Evolutionary conservation across 2,329 filamentous ascomycete species (phyloP).

Genomic region (Myriangium duriaei): DNA sequence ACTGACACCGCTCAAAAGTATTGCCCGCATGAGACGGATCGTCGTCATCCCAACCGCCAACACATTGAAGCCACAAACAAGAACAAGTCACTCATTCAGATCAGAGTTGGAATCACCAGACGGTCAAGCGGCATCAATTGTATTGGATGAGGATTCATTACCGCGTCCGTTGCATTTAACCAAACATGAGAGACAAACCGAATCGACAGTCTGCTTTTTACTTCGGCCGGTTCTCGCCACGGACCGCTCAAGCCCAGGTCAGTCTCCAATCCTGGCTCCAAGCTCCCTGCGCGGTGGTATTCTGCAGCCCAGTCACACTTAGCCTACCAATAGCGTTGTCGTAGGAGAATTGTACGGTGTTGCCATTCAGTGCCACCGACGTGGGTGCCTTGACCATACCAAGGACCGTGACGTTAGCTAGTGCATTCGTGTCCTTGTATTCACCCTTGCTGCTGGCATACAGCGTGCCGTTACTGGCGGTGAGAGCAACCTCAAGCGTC

Average conservation of each 20-base stretch:
- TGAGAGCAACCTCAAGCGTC: constrained; percentile 45
- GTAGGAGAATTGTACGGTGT: constrained; percentile 22
- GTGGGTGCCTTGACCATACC: constrained; percentile 35
- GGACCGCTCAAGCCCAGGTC: constrained; percentile 36
- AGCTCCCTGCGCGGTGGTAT: constrained; percentile 38
- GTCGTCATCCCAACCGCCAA: no score
- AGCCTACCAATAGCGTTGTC: constrained; percentile 40
- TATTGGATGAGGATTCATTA: no score
- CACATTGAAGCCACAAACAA: no score
- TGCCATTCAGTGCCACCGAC: constrained; percentile 43
- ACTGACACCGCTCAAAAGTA: no score
- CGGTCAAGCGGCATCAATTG: no score
- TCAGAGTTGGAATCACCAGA: no score
- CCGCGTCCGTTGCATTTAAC: no score
- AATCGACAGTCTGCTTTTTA: no score
- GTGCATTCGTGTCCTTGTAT: constrained; percentile 43
- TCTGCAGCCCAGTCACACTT: constrained; percentile 37
- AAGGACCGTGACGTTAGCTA: constrained; percentile 51
- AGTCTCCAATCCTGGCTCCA: constrained; percentile 47
- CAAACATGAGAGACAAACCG: no score
- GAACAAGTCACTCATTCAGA: no score
- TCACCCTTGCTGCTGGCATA: constrained; percentile 37
- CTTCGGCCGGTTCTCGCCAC: no score
- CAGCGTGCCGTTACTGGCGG: constrained; percentile 34
- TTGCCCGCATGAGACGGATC: no score